These are phyloP conservation scores for Penicillium steckii DNA, from an alignment of 495 filamentous ascomycete species.

Conservation along the genomic window DNA sequence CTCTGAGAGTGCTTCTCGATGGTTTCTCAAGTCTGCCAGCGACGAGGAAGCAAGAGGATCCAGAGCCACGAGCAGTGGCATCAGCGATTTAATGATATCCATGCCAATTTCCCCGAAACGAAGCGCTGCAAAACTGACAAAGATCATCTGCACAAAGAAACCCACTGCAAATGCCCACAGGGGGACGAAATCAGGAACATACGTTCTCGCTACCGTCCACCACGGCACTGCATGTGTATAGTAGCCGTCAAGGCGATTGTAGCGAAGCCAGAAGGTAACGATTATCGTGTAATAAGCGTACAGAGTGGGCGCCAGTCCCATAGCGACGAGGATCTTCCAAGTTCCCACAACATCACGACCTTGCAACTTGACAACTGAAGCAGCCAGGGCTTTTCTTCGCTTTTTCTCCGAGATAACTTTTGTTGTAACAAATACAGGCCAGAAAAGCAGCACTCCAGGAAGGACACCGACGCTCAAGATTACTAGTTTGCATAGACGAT, in stretches of 20 bases:
- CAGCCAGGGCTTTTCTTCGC: conserved; percentile 81
- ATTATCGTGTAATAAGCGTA: conserved; percentile 76
- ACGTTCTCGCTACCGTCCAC: conserved; percentile 34
- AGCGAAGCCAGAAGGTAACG: conserved; percentile 72
- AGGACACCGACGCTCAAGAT: conserved; percentile 78
- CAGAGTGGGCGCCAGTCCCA: conserved; percentile 80
- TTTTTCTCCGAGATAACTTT: conserved; percentile 87
- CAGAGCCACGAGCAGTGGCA: conserved; percentile 75
- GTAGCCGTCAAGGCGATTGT: conserved; percentile 72
- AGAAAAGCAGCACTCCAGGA: conserved; percentile 83
- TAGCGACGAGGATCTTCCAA: conserved; percentile 94
- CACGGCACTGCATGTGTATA: conserved; percentile 27
- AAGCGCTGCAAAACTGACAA: conserved; percentile 82
- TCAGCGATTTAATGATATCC: conserved; percentile 89
- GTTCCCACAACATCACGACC: conserved; percentile 93
- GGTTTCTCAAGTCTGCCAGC: conserved; percentile 66
- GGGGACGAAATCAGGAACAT: conserved; percentile 69
- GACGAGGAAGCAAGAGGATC: conserved; percentile 74
- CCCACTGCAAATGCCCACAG: conserved; percentile 64
- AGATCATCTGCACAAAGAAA: conserved; percentile 72
- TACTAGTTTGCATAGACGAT: conserved; percentile 71
- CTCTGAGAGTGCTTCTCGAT: conserved; percentile 65
- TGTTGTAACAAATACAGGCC: conserved; percentile 85
- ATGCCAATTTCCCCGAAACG: conserved; percentile 90
- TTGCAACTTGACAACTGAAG: conserved; percentile 88